Base-by-base conservation (phyloP, 306 rosid species). In the Rosa rugosa region DNA sequence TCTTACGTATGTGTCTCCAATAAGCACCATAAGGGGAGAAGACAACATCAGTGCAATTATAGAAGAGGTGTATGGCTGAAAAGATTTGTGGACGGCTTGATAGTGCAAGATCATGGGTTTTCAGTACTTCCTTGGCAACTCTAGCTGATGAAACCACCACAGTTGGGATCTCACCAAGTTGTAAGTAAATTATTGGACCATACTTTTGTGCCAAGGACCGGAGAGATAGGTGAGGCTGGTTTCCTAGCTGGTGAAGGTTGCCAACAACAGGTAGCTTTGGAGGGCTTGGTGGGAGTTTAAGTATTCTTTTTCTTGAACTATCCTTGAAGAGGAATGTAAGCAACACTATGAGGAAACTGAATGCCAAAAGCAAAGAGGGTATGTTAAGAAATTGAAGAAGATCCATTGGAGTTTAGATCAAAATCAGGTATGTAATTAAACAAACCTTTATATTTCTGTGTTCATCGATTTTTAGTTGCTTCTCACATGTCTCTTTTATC, bases 141-240 rank as follows among this genome's bases (percentile, higher is more conserved):
- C 81, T 85, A 71, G 94, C 90, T 36, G 97, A 93, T 25, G 96
- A 93, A 54, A 89, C 83, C 53, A 88, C 89, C 25, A 89, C 89
- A 0, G 92, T 89, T 66, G 96, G 96, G 68, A 88, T 78, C 72
- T 89, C 56, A 27, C 96, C 97, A 9, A 93, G 88, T 41, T 89
- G 92, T 11, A 91, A 80, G 78, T 42, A 79, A 16, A 88, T 67
- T 10, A 91, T 68, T 27, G 92, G 88, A 38, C 96, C 97, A 71
- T 83, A 81, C 12, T 81, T 89, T 0, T 80, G 4, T 18, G 94
- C 78, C 23, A 88, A 88, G 68, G 38, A 5, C 31, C 63, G 83
- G n/a, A 91, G 92, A 59, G 91, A 87, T 14, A 82, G 63, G 77
- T 86, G 94, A 1, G 97, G 89, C 53, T 69, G 75, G 80, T 56